Evolutionary conservation across 352 stramenopile genomes (phyloP).

Genomic region (Phytophthora megakarya): DNA sequence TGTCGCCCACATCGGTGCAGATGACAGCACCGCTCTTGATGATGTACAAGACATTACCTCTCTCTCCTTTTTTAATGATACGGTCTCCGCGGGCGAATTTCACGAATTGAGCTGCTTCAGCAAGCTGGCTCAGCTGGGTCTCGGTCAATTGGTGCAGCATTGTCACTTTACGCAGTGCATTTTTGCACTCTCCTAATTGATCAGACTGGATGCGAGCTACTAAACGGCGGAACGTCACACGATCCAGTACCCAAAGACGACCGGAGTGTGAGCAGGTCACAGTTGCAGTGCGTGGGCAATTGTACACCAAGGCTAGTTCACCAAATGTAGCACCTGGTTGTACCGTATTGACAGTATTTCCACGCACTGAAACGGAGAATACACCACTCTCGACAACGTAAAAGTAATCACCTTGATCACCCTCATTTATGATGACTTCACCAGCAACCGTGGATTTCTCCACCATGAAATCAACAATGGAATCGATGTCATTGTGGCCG

Average conservation of each 20-base stretch:
- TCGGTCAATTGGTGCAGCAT: constrained; percentile 62
- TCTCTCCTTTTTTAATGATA: constrained; percentile 86
- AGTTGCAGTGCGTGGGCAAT: constrained; percentile 93
- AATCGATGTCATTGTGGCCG: constrained; percentile 50
- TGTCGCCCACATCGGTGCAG: constrained; percentile 59
- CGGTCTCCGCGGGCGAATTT: constrained; percentile 69
- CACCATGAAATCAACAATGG: constrained; percentile 60
- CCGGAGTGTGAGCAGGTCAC: constrained; percentile 57
- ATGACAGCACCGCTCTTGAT: constrained; percentile 76
- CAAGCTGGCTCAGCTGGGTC: constrained; percentile 61
- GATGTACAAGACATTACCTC: constrained; percentile 86
- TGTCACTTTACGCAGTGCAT: constrained; percentile 61
- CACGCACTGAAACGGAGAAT: constrained; percentile 89
- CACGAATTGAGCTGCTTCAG: constrained; percentile 69
- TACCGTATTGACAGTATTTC: constrained; percentile 72
- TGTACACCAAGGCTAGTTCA: constrained; percentile 96
- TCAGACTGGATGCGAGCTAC: constrained; percentile 80
- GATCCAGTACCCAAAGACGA: constrained; percentile 85
- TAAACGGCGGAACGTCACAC: constrained; percentile 84
- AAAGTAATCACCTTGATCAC: constrained; percentile 76
- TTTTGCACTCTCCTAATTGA: constrained; percentile 68
- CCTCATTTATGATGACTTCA: constrained; percentile 67
- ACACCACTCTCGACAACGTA: constrained; percentile 83
- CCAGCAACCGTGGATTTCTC: constrained; percentile 42
- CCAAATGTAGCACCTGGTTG: constrained; percentile 90